phyloP scores from a whole-genome alignment of 106 monocot genomes.

The Apostasia shenzhenica region DNA sequence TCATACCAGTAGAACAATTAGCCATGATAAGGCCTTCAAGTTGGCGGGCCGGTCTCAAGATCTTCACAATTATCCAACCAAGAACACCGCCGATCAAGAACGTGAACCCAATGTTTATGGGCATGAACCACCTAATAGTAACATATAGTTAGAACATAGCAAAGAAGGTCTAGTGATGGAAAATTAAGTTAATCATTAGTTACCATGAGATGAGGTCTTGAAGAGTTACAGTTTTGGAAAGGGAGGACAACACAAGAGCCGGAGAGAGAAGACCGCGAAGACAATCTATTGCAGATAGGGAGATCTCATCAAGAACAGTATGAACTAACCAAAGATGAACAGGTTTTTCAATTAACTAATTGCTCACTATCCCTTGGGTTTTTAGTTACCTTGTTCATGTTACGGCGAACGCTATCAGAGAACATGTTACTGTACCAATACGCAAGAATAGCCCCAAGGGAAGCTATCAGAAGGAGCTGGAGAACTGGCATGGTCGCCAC shows the following conservation, averaged over 20 bases:
- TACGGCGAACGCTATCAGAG: slow-evolving; percentile 22
- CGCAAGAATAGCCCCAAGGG: slow-evolving; percentile 65
- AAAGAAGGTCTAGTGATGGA: too few relatives aligned
- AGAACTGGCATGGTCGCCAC: slow-evolving; percentile 66
- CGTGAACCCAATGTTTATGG: slow-evolving; percentile 53
- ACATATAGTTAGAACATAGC: too few relatives aligned
- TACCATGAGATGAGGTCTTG: slow-evolving; percentile 48
- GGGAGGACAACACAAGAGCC: slow-evolving; percentile 29
- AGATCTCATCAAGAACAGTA: too few relatives aligned
- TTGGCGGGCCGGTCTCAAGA: slow-evolving; percentile 38
- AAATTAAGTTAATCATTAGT: too few relatives aligned
- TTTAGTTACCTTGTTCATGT: slow-evolving; percentile 3
- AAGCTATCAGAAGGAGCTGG: slow-evolving; percentile 65
- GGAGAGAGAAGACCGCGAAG: slow-evolving; percentile 38
- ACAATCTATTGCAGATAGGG: slow-evolving; percentile 24
- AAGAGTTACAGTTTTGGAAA: slow-evolving; percentile 39
- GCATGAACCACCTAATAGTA: slow-evolving; percentile 79
- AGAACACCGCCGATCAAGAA: slow-evolving; percentile 52
- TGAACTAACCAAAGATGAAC: too few relatives aligned
- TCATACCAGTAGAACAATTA: slow-evolving; percentile 44
- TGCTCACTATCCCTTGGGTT: too few relatives aligned
- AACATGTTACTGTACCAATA: slow-evolving; percentile 27
- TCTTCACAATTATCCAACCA: slow-evolving; percentile 50
- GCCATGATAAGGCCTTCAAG: slow-evolving; percentile 47
- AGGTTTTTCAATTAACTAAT: too few relatives aligned